Base-by-base conservation (phyloP, 208 protist species). In the Kentomonas sorsogonicus region DNA sequence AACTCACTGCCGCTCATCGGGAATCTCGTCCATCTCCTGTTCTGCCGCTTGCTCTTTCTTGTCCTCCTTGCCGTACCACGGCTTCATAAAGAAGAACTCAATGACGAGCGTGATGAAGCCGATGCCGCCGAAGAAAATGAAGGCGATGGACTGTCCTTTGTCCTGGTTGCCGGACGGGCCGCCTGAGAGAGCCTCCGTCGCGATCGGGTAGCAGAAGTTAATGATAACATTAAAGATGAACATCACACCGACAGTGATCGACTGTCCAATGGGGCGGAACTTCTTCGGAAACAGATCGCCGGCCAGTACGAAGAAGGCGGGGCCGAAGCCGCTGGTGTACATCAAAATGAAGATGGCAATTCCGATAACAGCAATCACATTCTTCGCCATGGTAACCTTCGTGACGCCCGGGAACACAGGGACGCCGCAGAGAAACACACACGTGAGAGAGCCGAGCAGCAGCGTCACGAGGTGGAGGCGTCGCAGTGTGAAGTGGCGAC, bases 191-290 rank as follows among this genome's bases (percentile, higher is more conserved):
- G 29, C 20, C 68, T 92, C 75, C 26, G 70, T 80, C 39, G 80
- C 74, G 53, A 90, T 88, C 47, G 88, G 88, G 76, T 84, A 95
- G 71, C 55, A 79, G 38, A 92, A 63, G 66, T 90, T 95, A 66
- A 95, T 89, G 69, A 92, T 79, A 36, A 92, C 61, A 73, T 91
- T 95, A 63, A 91, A 92, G 47, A 86, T 66, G 56, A 89, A 94
- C 74, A 89, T 77, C 3, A 67, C 34, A 58, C 84, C 66, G 53
- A 79, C 66, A 5, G 73, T 89, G 57, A 84, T 64, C 11, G 76
- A 83, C 20, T 77, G 48, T 34, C 85, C 89, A 22, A 56, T 60
- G 34, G 85, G 76, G 41, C 85, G 85, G 74, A 91, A 89, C 22
- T 74, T 82, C 51, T 45, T 59, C 44, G 89, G 89, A 59, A 95